phyloP scores from a whole-genome alignment of 495 filamentous ascomycete genomes.

The Penicillium turbatum region DNA sequence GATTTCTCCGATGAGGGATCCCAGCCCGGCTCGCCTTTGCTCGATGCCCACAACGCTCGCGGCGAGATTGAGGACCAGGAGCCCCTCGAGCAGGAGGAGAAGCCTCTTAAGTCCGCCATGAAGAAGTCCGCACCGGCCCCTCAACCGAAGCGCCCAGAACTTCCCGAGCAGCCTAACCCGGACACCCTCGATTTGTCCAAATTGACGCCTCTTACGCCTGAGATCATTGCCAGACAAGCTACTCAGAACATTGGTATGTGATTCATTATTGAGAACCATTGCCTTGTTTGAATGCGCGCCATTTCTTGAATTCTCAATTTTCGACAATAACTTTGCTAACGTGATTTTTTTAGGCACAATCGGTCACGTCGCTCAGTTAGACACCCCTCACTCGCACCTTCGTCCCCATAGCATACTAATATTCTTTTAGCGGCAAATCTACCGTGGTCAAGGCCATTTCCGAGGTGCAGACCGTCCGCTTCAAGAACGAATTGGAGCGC shows the following conservation, averaged over 20 bases:
- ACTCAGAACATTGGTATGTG: slow-evolving; percentile 92
- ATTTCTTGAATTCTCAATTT: neutral
- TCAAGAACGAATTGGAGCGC: slow-evolving; percentile 98
- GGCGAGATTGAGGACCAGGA: slow-evolving; percentile 52
- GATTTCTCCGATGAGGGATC: slow-evolving; percentile 59
- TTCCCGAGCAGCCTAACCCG: slow-evolving; percentile 89
- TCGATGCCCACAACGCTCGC: slow-evolving; percentile 50
- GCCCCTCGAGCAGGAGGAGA: slow-evolving; percentile 43
- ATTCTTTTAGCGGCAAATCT: slow-evolving; percentile 57
- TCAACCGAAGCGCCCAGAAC: slow-evolving; percentile 51
- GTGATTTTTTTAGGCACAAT: slow-evolving; percentile 50
- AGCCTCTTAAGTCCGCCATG: slow-evolving; percentile 61
- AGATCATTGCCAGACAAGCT: slow-evolving; percentile 94
- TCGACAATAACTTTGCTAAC: slow-evolving; percentile 1
- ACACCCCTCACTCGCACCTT: neutral
- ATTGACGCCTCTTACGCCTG: slow-evolving; percentile 81
- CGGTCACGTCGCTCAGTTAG: slow-evolving; percentile 84
- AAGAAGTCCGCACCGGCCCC: slow-evolving; percentile 54
- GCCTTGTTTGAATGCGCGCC: neutral
- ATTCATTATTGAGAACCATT: neutral
- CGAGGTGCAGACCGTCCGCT: slow-evolving; percentile 95
- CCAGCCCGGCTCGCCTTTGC: slow-evolving; percentile 54
- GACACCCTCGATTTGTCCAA: slow-evolving; percentile 71
- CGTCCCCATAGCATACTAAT: slow-evolving; percentile 2
- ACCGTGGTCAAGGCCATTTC: slow-evolving; percentile 99